Evolutionary conservation across 2,329 filamentous ascomycete species (phyloP), one percentile per base, ranked within the genome.

Genomic region (Ascocoryne sarcoides): DNA sequence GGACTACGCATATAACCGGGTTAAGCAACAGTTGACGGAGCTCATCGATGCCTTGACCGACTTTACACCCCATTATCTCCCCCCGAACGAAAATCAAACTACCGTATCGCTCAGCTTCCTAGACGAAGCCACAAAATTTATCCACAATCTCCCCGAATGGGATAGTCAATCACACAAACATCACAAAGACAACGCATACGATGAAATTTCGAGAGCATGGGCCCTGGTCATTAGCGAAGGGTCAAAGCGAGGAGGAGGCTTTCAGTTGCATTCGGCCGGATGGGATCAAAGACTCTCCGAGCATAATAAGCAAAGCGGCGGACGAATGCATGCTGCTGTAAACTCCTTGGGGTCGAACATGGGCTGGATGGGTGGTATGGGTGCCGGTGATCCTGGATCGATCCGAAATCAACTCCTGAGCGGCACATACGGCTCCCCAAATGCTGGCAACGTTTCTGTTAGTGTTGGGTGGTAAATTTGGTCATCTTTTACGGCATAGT

Each of bases 151-250:
- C 32, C 92, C 92, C 3, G 77, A 94, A 56, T 98, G 89, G 88
- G 84, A 92, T 52, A 86, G 80, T 32, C 84, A 83, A 45, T 79
- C 86, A 47, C 84, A 95, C 65, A 89, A 89, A 50, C 76, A 95
- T 54, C 86, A 94, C 67, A 95, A 95, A 63, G 83, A 95, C 51
- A 87, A 87, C 48, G 89, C 90, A 5, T 98, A 98, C 59, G 90
- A 98, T 56, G 92, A 96, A 59, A 89, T 98, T 48, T 82, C 86
- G 18, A 87, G 83, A 56, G 92, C 92, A 1, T 98, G 92, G 92
- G 81, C 86, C 12, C 63, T 93, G 51, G 90, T 95, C 36, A 84
- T 98, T 52, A 82, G 81, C 46, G 92, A 98, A 62, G 87, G 88
- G 2, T 81, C 84, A 16, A 96, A 96, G 68, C 76, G 84, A 51